These are phyloP conservation scores for Zoysia matrella DNA, from an alignment of 202 grass and related monocot species.

Conservation along the genomic window DNA sequence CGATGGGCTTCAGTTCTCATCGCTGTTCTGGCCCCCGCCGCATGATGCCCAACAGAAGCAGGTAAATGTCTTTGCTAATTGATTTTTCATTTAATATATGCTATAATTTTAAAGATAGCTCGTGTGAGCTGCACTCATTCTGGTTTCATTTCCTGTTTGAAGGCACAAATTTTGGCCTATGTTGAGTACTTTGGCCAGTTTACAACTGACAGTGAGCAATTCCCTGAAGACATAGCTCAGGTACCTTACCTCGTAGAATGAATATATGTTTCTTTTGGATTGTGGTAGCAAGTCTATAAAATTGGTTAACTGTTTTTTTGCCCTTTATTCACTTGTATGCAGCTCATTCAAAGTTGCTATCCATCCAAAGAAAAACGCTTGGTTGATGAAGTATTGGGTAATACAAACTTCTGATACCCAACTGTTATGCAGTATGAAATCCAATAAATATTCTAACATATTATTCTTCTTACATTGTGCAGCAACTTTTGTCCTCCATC, in stretches of 20 bases:
- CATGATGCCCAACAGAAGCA: constrained; percentile 80
- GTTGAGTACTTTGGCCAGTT: constrained; percentile 99
- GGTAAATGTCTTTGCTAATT: constrained; percentile 48
- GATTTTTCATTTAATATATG: not conserved
- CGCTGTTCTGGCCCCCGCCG: constrained; percentile 82
- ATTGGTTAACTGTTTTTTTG: not conserved
- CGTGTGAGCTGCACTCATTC: constrained; percentile 1
- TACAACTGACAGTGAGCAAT: constrained; percentile 85
- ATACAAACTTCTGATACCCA: constrained; percentile 30
- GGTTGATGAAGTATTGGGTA: constrained; percentile 99
- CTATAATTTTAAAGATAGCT: constrained; percentile 17
- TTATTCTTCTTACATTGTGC: constrained; percentile 44
- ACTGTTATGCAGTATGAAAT: constrained; percentile 4
- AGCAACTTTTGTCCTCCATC: constrained; percentile 99
- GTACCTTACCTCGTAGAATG: constrained; percentile 50
- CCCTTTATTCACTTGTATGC: constrained; percentile 38
- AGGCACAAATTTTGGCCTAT: constrained; percentile 96
- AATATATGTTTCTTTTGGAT: not conserved
- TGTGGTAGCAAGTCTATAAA: constrained; percentile 12
- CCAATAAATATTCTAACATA: constrained; percentile 41
- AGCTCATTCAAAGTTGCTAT: constrained; percentile 96
- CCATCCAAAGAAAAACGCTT: constrained; percentile 86
- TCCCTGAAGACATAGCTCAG: constrained; percentile 97
- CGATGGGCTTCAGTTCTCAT: constrained; percentile 80
- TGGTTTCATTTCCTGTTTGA: constrained; percentile 28